Percentiles rank a stretch among this genome's conserved stretches.
These are phyloP conservation scores for Fraxinus sp. DNA, from an alignment of 305 asterid genomes.

Conservation along the genomic window DNA sequence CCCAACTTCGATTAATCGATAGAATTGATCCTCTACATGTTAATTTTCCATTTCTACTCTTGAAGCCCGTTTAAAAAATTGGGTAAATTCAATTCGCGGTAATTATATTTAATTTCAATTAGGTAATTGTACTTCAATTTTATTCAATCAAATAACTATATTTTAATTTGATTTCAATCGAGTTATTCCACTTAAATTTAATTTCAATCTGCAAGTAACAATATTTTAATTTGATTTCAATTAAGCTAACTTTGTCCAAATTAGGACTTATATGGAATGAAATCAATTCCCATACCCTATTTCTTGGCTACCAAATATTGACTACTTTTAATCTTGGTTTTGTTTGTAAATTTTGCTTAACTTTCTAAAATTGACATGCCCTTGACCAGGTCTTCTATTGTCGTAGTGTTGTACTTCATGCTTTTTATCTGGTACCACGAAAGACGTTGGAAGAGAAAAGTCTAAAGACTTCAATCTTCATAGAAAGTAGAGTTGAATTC, in stretches of 20 bases:
- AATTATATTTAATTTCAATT: neutral
- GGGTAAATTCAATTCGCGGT: neutral
- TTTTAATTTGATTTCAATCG: neutral
- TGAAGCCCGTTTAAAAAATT: no score
- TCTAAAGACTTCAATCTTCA: neutral
- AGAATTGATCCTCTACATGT: no score
- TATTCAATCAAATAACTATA: no score
- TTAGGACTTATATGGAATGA: neutral
- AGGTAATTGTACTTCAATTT: neutral
- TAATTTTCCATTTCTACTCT: neutral
- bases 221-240: no score
- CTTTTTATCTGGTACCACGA: neutral
- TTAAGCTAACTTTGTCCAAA: neutral
- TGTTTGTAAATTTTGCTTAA: neutral
- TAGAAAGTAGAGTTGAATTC: neutral
- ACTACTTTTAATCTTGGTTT: neutral
- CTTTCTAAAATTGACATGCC: neutral
- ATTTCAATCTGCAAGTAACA: neutral
- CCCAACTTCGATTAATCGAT: neutral
- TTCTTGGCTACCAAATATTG: neutral
- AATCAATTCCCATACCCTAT: neutral
- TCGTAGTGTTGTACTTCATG: neutral
- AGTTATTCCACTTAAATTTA: no score
- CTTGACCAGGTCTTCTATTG: neutral
- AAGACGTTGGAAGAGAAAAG: neutral